phyloP scores from a whole-genome alignment of 78 protist genomes.

The Guillardia theta region DNA sequence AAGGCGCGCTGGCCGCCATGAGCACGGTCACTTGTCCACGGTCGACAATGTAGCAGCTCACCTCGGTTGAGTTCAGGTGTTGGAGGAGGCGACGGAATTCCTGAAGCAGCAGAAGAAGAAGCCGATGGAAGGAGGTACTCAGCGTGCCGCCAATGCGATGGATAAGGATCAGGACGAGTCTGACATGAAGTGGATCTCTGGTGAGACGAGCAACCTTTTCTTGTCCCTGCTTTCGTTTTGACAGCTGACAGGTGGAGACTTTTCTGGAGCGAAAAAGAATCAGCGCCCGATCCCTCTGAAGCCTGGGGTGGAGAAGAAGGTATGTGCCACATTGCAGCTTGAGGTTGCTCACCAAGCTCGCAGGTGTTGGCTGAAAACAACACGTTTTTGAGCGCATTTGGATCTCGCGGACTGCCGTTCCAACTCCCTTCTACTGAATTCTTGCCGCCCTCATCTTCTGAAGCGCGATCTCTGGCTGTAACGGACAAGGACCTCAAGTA shows the following conservation, averaged over 20 bases:
- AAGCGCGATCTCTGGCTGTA: not conserved
- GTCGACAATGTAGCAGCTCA: not conserved
- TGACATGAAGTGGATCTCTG: slow-evolving; percentile 17
- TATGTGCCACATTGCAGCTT: too few relatives aligned
- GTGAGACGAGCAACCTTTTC: too few relatives aligned
- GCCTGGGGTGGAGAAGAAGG: too few relatives aligned
- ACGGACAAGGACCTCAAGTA: not conserved
- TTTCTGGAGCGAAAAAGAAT: too few relatives aligned
- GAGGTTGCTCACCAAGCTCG: too few relatives aligned
- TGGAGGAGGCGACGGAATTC: not conserved
- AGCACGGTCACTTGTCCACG: too few relatives aligned
- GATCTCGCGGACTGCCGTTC: not conserved
- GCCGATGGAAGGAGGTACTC: not conserved
- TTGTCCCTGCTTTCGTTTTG: too few relatives aligned
- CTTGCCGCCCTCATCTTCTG: too few relatives aligned
- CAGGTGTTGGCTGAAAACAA: not conserved
- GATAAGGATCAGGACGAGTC: not conserved
- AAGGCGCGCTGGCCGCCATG: too few relatives aligned
- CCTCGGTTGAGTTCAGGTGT: not conserved
- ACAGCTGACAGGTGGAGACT: too few relatives aligned
- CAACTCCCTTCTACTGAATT: not conserved
- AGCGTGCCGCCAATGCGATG: not conserved
- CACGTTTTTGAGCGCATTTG: not conserved
- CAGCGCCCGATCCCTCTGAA: too few relatives aligned
- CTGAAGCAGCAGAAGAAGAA: not conserved